Evolutionary conservation across 305 asterid species (phyloP).

Genomic region (Solanum chacoense): DNA sequence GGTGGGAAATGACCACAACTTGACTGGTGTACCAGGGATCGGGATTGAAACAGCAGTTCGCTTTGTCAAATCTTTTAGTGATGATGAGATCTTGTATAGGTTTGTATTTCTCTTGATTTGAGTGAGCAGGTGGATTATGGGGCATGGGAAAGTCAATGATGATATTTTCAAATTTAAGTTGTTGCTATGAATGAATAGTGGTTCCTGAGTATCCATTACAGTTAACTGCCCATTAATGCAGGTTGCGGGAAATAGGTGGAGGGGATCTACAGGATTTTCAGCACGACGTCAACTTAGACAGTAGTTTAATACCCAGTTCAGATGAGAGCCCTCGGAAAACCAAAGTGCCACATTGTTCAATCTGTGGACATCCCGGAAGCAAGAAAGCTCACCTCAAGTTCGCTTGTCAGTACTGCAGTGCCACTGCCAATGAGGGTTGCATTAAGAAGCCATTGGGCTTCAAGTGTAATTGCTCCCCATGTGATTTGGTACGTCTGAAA

Average conservation of each 20-base stretch:
- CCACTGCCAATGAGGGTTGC: slow-evolving; percentile 48
- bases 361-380: slow-evolving; percentile 90
- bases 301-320: slow-evolving; percentile 17
- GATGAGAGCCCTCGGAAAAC: slow-evolving; percentile 32
- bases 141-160: neutral
- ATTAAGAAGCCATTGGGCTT: slow-evolving; percentile 48
- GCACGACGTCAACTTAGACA: slow-evolving; percentile 11
- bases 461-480: slow-evolving; percentile 64
- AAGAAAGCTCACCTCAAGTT: slow-evolving; percentile 62
- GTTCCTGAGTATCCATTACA: neutral
- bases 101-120: slow-evolving; percentile 8
- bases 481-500: slow-evolving; percentile 43
- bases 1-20: slow-evolving; percentile 89
- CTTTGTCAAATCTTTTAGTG: slow-evolving; percentile 61
- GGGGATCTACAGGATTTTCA: slow-evolving; percentile 23
- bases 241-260: slow-evolving; percentile 56
- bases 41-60: slow-evolving; percentile 81
- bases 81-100: slow-evolving; percentile 68
- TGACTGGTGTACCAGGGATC: slow-evolving; percentile 66
- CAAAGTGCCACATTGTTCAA: slow-evolving; percentile 65
- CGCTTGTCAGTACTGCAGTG: slow-evolving; percentile 57
- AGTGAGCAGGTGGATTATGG: neutral
- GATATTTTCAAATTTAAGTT: neutral
- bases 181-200: neutral
- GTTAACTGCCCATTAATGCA: slow-evolving; percentile 16